These are phyloP conservation scores for Aspergillus sp. DNA, from an alignment of 2,329 filamentous ascomycete species.

Conservation along the genomic window DNA sequence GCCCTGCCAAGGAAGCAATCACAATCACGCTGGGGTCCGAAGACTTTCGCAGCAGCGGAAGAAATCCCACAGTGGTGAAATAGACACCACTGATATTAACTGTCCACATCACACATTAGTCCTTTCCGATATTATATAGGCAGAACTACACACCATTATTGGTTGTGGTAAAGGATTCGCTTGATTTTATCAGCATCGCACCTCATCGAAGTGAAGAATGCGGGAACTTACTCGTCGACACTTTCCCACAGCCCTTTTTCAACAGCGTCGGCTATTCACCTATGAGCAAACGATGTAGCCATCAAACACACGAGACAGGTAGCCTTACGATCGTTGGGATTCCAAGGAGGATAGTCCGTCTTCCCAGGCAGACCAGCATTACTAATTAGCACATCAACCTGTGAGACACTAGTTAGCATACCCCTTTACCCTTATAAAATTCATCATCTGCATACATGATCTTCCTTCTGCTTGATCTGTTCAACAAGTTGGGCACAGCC, in stretches of 20 bases:
- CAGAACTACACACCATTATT: not conserved
- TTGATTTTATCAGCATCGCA: not conserved
- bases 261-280: not conserved
- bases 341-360: not conserved
- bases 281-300: not conserved
- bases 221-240: not conserved
- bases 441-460: not conserved
- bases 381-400: not conserved
- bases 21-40: not conserved
- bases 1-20: not conserved
- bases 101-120: not conserved
- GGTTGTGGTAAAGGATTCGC: not conserved
- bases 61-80: not conserved
- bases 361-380: not conserved
- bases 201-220: not conserved
- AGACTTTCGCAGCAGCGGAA: not conserved
- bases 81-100: not conserved
- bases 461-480: not conserved
- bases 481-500: not conserved
- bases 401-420: not conserved
- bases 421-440: fast-evolving
- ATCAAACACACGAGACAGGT: not conserved
- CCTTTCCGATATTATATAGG: fast-evolving
- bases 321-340: not conserved
- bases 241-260: not conserved